Base-by-base conservation (phyloP, 78 protist genomes). In the Pigoraptor vietnamica region DNA sequence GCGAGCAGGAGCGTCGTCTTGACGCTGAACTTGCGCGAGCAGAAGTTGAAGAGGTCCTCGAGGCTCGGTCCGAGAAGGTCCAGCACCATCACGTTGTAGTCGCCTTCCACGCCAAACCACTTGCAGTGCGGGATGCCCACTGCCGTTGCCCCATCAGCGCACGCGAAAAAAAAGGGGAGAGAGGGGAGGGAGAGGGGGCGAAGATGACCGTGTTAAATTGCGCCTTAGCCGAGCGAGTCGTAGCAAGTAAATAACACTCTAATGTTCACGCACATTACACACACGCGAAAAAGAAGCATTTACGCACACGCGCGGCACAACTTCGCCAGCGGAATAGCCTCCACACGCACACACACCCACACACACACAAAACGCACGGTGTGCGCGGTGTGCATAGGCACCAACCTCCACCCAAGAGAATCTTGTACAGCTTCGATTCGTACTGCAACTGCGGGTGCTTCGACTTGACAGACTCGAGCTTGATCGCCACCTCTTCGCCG, bases 41-140 rank as follows among this genome's bases (percentile, higher is more conserved):
- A 98, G 36, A 94, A 92, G 86, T 97, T 96, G 93, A 98, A 98
- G n/a, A 98, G 96, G 93, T 98, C 99, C 40, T 98, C 99, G 89
- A 99, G 95, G 48, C 96, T 90, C 56, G 99, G 99, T 23, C 99
- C 99, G 29, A 98, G 94, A 14, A 99, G 95, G 82, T 98, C 99
- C 95, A 98, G 97, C 36, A 98, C 96, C 93, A 94, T 37, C 1
- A 90, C 96, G 34, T 91, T 87, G 92, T 90, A 92, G n/a, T 90
- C 84, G 24, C 89, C 93, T 0, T 86, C 90, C 10, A 48, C 89
- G 0, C 94, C 94, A 40, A 39, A 94, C 37, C 24, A 93, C 40
- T 88, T 33, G 35, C 67, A 48, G 14, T 48, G 67, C 67, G 67
- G 67, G 29, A 48, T 14, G 67, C 67, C 67, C 67, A 48, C 67